Percentiles rank a stretch among this genome's conserved stretches.
These are phyloP conservation scores for Apiospora koreana DNA, from an alignment of 2,329 filamentous ascomycete species.

Conservation along the genomic window DNA sequence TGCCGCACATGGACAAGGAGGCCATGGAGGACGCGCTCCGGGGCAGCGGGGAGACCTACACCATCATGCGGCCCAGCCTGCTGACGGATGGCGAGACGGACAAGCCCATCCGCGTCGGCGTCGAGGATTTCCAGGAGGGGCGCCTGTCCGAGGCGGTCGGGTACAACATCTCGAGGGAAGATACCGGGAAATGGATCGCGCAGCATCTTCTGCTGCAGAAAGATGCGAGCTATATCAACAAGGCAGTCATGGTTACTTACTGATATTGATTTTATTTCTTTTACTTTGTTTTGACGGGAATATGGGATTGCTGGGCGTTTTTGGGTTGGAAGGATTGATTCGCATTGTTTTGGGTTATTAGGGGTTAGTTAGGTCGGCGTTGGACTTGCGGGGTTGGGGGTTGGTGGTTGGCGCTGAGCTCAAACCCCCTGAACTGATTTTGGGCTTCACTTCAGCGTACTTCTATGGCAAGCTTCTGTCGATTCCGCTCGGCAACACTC, in stretches of 20 bases:
- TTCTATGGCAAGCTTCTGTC: not conserved
- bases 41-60: conserved; percentile 34
- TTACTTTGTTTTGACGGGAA: too few relatives aligned
- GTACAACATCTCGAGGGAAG: conserved; percentile 48
- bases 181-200: conserved; percentile 49
- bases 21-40: conserved; percentile 42
- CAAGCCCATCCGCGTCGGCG: conserved; percentile 36
- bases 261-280: conserved; percentile 10
- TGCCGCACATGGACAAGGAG: conserved; percentile 50
- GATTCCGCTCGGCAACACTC: not conserved
- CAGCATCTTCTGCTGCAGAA: conserved; percentile 36
- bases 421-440: not conserved
- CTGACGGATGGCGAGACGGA: conserved; percentile 32
- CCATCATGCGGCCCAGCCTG: conserved; percentile 40
- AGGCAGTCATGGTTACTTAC: conserved; percentile 40
- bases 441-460: not conserved
- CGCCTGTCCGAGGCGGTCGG: conserved; percentile 41
- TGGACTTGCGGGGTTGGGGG: not conserved
- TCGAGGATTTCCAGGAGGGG: conserved; percentile 38
- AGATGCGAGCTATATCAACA: conserved; percentile 32
- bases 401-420: not conserved
- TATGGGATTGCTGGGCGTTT: too few relatives aligned
- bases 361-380: too few relatives aligned
- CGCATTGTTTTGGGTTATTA: too few relatives aligned
- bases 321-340: too few relatives aligned